Evolutionary conservation across 108 stramenopile genomes (phyloP).

Genomic region (Aurantiochytrium sp.): DNA sequence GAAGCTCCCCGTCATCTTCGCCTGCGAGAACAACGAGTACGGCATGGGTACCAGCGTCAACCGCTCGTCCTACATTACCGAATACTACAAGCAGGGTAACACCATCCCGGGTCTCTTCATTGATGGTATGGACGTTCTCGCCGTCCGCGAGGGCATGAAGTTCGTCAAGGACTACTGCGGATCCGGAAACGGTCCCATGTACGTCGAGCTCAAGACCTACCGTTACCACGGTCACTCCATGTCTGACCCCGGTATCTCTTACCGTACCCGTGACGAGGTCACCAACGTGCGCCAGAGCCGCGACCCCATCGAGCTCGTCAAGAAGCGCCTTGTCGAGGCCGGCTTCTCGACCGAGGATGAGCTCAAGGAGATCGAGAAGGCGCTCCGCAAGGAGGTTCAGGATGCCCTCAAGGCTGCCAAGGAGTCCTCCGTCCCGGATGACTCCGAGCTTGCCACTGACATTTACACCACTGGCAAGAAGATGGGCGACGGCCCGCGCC

Average conservation of each 20-base stretch:
- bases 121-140: constrained; percentile 98
- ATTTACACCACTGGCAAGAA: constrained; percentile 59
- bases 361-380: too few relatives aligned
- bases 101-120: constrained; percentile 86
- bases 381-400: too few relatives aligned
- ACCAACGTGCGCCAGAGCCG: constrained; percentile 85
- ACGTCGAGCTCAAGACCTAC: constrained; percentile 95
- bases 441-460: too few relatives aligned
- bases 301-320: constrained; percentile 94
- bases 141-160: constrained; percentile 87
- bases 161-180: constrained; percentile 85
- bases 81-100: constrained; percentile 98
- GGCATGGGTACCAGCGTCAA: constrained; percentile 99
- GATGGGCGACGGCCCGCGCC: neutral
- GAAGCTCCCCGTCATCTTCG: constrained; percentile 96
- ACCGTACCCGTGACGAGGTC: constrained; percentile 99
- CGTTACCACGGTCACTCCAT: constrained; percentile 99
- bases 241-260: constrained; percentile 98
- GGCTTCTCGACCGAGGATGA: too few relatives aligned
- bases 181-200: constrained; percentile 93
- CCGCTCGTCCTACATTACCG: constrained; percentile 77
- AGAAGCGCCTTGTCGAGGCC: constrained; percentile 20
- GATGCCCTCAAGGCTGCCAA: too few relatives aligned
- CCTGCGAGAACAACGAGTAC: constrained; percentile 98
- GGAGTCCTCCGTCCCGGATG: too few relatives aligned